Conservation (phyloP, 768 basidiomycete species). For the Melanogaster broomeanus region DNA sequence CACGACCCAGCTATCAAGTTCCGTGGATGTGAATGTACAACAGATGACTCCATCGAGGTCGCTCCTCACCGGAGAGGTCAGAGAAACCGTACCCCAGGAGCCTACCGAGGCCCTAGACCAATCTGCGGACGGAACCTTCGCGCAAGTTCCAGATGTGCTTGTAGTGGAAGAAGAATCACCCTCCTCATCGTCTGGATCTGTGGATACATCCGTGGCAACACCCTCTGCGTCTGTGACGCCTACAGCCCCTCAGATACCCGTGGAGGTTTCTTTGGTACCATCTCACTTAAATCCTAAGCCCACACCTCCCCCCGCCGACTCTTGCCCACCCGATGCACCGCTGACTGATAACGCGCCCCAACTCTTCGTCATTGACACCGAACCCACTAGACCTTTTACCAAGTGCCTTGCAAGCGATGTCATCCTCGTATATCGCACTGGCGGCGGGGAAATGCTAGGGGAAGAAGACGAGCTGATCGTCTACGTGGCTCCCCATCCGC, state of each 20-base stretch:
- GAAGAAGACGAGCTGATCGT: slow-evolving; percentile 72
- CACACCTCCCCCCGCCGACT: not conserved
- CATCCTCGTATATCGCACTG: slow-evolving; percentile 23
- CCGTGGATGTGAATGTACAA: not conserved
- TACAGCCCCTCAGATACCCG: no score
- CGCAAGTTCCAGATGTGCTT: not conserved
- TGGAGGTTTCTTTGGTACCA: not conserved
- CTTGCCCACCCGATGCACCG: not conserved
- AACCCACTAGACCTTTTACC: slow-evolving; percentile 22
- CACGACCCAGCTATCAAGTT: not conserved
- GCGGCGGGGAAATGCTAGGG: slow-evolving; percentile 15
- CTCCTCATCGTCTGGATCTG: no score
- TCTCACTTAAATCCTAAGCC: not conserved
- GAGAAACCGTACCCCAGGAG: not conserved
- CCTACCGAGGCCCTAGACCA: slow-evolving; percentile 10
- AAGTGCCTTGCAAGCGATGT: slow-evolving; percentile 17
- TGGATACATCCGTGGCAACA: not conserved
- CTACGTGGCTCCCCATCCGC: slow-evolving; percentile 75
- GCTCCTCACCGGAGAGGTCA: slow-evolving; percentile 3
- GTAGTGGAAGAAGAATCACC: not conserved
- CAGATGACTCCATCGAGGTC: not conserved
- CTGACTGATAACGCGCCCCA: not conserved
- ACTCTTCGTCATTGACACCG: slow-evolving; percentile 42
- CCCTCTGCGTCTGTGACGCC: no score
- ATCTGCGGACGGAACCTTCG: not conserved